Evolutionary conservation across 306 rosid genomes (phyloP).

Genomic region (Citrullus amarus): DNA sequence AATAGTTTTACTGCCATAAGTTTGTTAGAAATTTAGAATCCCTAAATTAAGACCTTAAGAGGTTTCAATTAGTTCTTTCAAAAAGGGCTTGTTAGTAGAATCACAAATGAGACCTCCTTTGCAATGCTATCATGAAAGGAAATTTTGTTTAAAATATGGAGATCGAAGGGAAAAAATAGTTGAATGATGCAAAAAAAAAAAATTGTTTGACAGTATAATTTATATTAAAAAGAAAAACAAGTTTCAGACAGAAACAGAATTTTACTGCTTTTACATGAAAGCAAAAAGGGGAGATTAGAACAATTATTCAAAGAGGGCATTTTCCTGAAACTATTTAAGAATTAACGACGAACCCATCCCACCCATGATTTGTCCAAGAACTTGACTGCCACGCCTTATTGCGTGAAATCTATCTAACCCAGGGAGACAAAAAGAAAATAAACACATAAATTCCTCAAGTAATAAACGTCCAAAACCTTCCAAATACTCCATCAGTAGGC

Average conservation of each 20-base stretch:
- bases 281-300: neutral
- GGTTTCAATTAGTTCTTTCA: neutral
- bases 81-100: neutral
- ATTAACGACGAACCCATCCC: neutral
- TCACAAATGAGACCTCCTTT: neutral
- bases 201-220: neutral
- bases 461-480: constrained; percentile 32
- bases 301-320: neutral
- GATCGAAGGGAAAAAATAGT: neutral
- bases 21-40: neutral
- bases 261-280: neutral
- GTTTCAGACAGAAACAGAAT: neutral
- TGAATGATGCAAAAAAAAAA: neutral
- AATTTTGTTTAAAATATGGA: neutral
- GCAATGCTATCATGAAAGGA: neutral
- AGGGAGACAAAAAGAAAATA: neutral
- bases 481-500: constrained; percentile 33
- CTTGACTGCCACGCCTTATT: neutral
- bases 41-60: neutral
- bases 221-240: neutral
- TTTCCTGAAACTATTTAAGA: neutral
- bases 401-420: neutral
- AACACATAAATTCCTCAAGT: neutral
- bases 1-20: neutral
- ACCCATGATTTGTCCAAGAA: neutral